These are phyloP conservation scores for Tetragonia tetragonoides DNA, from an alignment of 148 eudicot genomes.

Conservation along the genomic window DNA sequence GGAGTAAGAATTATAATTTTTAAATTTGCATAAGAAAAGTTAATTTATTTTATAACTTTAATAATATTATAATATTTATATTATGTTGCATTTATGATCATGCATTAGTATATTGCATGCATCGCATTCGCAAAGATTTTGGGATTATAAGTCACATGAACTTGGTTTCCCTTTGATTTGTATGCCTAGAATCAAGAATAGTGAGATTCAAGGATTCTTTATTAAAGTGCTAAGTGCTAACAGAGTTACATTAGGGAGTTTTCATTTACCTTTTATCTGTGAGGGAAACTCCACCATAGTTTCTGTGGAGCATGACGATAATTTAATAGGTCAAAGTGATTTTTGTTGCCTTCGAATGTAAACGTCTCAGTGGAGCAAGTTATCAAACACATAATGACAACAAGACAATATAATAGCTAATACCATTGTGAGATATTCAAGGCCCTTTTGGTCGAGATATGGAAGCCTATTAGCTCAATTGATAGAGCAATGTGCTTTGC, in stretches of 20 bases:
- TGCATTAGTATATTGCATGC: constrained; percentile 34
- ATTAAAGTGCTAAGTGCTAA: constrained; percentile 46
- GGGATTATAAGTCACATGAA: constrained; percentile 42
- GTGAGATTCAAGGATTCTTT: constrained; percentile 33
- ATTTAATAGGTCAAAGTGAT: constrained; percentile 34
- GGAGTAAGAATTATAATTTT: too few species aligned
- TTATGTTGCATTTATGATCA: too few species aligned
- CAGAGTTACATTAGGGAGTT: constrained; percentile 39
- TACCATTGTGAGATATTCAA: too few species aligned
- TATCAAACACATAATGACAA: too few species aligned
- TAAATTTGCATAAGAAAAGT: too few species aligned
- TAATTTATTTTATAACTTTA: too few species aligned
- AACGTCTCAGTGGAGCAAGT: constrained; percentile 20
- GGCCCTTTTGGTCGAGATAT: too few species aligned
- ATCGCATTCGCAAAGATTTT: constrained; percentile 44
- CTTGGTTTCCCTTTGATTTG: constrained; percentile 54
- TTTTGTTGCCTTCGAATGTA: constrained; percentile 32
- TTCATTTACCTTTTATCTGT: constrained; percentile 35
- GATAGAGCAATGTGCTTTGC: too few species aligned
- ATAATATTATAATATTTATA: too few species aligned
- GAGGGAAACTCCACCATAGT: constrained; percentile 35
- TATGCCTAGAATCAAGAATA: constrained; percentile 67
- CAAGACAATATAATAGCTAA: too few species aligned
- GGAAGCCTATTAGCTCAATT: too few species aligned
- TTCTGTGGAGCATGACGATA: constrained; percentile 24